Evolutionary conservation across 305 asterid genomes (phyloP).

Genomic region (Fraxinus floribunda): DNA sequence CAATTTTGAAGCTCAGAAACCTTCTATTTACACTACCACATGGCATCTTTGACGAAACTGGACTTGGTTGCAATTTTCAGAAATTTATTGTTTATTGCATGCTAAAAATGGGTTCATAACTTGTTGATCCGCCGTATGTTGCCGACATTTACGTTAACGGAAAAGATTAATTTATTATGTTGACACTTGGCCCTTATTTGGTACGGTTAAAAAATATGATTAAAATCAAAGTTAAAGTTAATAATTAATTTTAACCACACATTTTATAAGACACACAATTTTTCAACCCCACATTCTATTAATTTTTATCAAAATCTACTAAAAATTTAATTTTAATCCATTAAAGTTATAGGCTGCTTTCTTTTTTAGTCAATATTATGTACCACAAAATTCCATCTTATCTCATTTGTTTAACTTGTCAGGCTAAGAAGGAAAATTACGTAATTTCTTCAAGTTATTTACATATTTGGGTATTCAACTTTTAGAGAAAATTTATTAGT

Average conservation of each 20-base stretch:
- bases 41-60: background rate
- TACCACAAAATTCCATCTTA: background rate
- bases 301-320: too few species aligned
- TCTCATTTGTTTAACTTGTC: background rate
- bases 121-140: background rate
- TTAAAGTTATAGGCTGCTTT: background rate
- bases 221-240: too few species aligned
- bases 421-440: background rate
- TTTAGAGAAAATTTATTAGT: background rate
- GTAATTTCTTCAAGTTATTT: background rate
- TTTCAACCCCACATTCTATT: too few species aligned
- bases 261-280: too few species aligned
- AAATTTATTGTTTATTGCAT: background rate
- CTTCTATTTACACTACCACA: background rate
- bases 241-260: too few species aligned
- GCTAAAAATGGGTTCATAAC: background rate
- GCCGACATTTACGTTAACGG: background rate
- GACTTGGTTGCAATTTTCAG: background rate
- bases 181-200: background rate
- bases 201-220: too few species aligned
- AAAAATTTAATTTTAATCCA: background rate
- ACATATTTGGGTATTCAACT: background rate
- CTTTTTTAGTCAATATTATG: background rate
- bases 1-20: conserved; percentile 5
- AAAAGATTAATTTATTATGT: too few species aligned